Evolutionary conservation across 225 moss, liverwort and hornwort species (phyloP).

Genomic region (Sphagnum tenellum): DNA sequence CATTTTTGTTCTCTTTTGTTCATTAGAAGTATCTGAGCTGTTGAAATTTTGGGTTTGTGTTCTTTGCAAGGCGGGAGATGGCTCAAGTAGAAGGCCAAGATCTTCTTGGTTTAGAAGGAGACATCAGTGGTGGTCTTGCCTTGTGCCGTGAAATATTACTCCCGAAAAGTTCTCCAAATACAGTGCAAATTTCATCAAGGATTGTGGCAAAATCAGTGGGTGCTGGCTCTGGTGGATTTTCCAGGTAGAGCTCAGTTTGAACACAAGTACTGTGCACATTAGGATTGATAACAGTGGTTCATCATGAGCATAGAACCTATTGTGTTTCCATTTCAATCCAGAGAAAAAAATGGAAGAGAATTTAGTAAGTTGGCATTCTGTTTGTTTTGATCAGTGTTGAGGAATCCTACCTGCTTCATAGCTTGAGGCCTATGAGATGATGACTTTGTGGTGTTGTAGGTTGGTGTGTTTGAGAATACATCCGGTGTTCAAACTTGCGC

Average conservation of each 20-base stretch:
- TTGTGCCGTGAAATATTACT: constrained; percentile 49
- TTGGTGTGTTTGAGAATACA: constrained; percentile 76
- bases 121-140: constrained; percentile 78
- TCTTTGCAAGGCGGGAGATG: constrained; percentile 36
- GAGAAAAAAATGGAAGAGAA: no score
- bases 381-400: neutral
- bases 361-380: neutral
- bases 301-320: no score
- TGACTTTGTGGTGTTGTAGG: constrained; percentile 11
- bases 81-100: constrained; percentile 27
- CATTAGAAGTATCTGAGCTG: no score
- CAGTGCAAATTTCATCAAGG: constrained; percentile 51
- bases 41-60: no score
- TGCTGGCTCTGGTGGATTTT: constrained; percentile 88
- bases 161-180: constrained; percentile 20
- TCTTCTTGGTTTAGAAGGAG: constrained; percentile 59
- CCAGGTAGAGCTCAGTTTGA: constrained; percentile 19
- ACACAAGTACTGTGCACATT: no score
- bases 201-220: constrained; percentile 80
- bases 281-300: no score
- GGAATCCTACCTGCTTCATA: neutral
- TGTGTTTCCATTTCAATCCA: no score
- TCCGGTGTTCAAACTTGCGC: constrained; percentile 56
- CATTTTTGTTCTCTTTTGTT: no score
- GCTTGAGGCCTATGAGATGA: neutral